Conservation (phyloP, 768 basidiomycete genomes). For the Hygrocybe coccinea region DNA sequence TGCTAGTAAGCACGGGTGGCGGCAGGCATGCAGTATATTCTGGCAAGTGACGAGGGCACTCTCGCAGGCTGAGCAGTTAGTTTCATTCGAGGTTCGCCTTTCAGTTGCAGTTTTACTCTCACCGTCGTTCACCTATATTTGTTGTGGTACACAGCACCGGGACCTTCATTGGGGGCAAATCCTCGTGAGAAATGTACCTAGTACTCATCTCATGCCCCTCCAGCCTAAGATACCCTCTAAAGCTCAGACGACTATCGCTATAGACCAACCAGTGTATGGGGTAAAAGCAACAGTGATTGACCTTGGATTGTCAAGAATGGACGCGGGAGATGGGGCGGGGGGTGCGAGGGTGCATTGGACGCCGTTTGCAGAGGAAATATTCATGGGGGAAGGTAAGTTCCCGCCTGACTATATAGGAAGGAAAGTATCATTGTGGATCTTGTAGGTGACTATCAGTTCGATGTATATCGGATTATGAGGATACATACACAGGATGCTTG, state of each 20-base stretch:
- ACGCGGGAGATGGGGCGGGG: slow-evolving; percentile 45
- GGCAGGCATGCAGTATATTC: slow-evolving; percentile 81
- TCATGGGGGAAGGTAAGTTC: slow-evolving; percentile 77
- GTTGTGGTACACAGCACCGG: slow-evolving; percentile 63
- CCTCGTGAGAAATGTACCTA: slow-evolving; percentile 58
- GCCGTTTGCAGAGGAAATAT: slow-evolving; percentile 81
- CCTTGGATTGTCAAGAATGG: slow-evolving; percentile 86
- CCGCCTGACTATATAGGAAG: neutral
- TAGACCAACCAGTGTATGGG: slow-evolving; percentile 67
- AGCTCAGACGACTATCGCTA: slow-evolving; percentile 27
- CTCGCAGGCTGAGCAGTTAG: slow-evolving; percentile 71
- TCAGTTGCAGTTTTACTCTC: neutral
- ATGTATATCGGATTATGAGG: slow-evolving; percentile 88
- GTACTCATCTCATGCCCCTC: slow-evolving; percentile 22
- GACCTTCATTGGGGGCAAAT: slow-evolving; percentile 99
- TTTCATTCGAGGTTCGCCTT: slow-evolving; percentile 76
- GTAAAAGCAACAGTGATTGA: slow-evolving; percentile 87
- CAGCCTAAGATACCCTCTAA: slow-evolving; percentile 33
- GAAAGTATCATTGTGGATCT: slow-evolving; percentile 10
- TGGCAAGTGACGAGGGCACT: slow-evolving; percentile 84
- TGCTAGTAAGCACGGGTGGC: slow-evolving; percentile 63
- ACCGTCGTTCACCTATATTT: neutral
- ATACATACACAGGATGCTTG: slow-evolving; percentile 57
- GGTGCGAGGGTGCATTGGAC: slow-evolving; percentile 63
- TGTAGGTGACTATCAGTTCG: slow-evolving; percentile 87